Conservation (phyloP, 2,329 filamentous ascomycete genomes). For the Fusarium sp. region DNA sequence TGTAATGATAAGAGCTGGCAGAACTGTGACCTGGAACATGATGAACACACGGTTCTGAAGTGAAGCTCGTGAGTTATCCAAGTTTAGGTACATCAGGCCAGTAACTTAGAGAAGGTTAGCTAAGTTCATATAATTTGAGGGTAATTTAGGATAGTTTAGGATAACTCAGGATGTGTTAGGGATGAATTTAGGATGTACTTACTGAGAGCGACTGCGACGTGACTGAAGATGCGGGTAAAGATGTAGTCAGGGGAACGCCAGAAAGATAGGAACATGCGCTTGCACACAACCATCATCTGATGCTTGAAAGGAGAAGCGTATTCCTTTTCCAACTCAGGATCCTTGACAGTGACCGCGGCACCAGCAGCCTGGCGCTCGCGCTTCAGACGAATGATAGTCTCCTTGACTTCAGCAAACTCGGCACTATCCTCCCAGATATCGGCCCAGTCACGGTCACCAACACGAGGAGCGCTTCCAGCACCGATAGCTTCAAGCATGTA, state of each 20-base stretch:
- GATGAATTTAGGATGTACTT: background rate
- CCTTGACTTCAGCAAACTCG: slow-evolving; percentile 75
- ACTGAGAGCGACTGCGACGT: slow-evolving; percentile 78
- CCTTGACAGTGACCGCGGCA: slow-evolving; percentile 59
- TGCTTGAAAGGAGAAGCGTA: slow-evolving; percentile 84
- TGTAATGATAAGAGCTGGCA: slow-evolving; percentile 84
- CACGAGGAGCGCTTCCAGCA: slow-evolving; percentile 77
- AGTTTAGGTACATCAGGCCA: slow-evolving; percentile 82
- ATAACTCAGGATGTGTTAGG: background rate
- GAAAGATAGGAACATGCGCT: slow-evolving; percentile 80
- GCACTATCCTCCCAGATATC: slow-evolving; percentile 82
- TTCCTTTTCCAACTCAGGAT: slow-evolving; percentile 74
- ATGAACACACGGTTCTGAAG: slow-evolving; percentile 90
- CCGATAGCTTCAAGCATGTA: slow-evolving; percentile 91
- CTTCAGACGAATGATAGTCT: slow-evolving; percentile 76
- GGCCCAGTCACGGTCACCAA: slow-evolving; percentile 82
- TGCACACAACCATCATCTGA: slow-evolving; percentile 81
- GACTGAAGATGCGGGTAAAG: slow-evolving; percentile 88
- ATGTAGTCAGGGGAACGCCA: slow-evolving; percentile 92
- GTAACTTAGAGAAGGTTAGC: slow-evolving; percentile 60
- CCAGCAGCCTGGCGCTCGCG: slow-evolving; percentile 62
- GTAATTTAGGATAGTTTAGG: background rate
- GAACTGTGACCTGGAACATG: slow-evolving; percentile 89
- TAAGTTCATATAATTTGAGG: background rate
- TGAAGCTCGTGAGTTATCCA: slow-evolving; percentile 79